Evolutionary conservation across 257 asterid species (phyloP), one percentile per base, ranked within the genome.

Genomic region (Ehretia macrophylla): DNA sequence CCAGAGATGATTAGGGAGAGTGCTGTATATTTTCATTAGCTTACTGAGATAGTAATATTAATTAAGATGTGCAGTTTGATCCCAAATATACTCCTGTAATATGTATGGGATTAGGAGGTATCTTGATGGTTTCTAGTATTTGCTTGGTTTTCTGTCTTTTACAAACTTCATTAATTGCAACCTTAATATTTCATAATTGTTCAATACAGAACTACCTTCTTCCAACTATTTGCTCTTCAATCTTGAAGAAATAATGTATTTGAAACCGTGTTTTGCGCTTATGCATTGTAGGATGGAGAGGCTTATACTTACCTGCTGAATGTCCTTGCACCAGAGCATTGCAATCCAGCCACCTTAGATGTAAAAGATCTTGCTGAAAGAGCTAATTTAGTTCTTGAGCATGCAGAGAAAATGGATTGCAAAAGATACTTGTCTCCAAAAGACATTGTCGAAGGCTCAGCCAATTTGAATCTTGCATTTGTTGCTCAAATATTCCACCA

Each of bases 361-460:
- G 65, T 83, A 46, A 86, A 81, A 74, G 93, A 92, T 78, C 88
- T 95, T 40, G 60, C 75, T 59, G 88, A 88, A 74, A 83, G 97
- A 72, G 98, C 98, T 55, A 83, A 86, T 75, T 58, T 92, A 82
- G 87, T 92, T 71, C 96, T 92, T 32, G 98, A 92, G 59, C 98
- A 92, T 76, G 98, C 98, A 42, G 95, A 92, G 83, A 81, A 77
- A 72, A 85, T 88, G 96, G 94, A 92, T 74, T 92, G 96, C 84
- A 88, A 92, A 78, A 86, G 95, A 84, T 88, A 92, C 74, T 71
- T 92, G 60, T 69, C 80, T 32, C 96, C 98, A 51, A 79, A 84
- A 68, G 98, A 92, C 75, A 92, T 92, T 32, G 95, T 77, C 64
- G 95, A 92, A 60, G 98, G 98, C 23, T 85, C 96, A 39, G 44